These are phyloP conservation scores for Ustilago hordei DNA, from an alignment of 1,284 basidiomycete species.

Conservation along the genomic window DNA sequence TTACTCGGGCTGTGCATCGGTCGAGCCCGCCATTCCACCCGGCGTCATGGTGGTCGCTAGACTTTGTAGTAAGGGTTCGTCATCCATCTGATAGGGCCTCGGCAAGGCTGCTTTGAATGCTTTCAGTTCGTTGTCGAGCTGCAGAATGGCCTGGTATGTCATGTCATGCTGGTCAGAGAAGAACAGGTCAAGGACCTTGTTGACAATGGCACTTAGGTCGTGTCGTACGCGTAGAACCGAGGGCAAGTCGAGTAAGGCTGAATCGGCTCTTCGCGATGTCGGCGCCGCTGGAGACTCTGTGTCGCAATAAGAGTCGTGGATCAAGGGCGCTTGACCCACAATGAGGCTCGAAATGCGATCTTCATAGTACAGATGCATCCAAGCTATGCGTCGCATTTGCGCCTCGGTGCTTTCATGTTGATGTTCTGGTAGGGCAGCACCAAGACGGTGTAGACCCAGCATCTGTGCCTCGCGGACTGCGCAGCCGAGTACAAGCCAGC, in stretches of 20 bases:
- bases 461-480: constrained; percentile 21
- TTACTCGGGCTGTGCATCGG: neutral
- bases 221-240: constrained; percentile 11
- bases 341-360: constrained; percentile 23
- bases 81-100: neutral
- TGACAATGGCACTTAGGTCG: constrained; percentile 18
- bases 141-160: constrained; percentile 8
- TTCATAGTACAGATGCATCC: constrained; percentile 29
- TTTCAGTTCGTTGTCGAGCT: constrained; percentile 18
- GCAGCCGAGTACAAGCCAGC: constrained; percentile 21
- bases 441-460: constrained; percentile 29
- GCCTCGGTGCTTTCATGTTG: constrained; percentile 11
- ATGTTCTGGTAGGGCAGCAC: neutral
- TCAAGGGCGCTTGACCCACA: constrained; percentile 24
- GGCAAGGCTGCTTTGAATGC: constrained; percentile 9
- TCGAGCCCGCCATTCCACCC: neutral
- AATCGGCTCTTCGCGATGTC: neutral
- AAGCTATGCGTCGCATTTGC: constrained; percentile 10
- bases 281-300: neutral
- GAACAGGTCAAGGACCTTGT: constrained; percentile 15
- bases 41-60: neutral
- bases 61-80: neutral
- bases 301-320: constrained; percentile 27
- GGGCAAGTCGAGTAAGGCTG: constrained; percentile 1
- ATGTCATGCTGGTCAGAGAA: constrained; percentile 17